phyloP scores from a whole-genome alignment of 2,329 filamentous ascomycete genomes.

The Exophiala sp. region DNA sequence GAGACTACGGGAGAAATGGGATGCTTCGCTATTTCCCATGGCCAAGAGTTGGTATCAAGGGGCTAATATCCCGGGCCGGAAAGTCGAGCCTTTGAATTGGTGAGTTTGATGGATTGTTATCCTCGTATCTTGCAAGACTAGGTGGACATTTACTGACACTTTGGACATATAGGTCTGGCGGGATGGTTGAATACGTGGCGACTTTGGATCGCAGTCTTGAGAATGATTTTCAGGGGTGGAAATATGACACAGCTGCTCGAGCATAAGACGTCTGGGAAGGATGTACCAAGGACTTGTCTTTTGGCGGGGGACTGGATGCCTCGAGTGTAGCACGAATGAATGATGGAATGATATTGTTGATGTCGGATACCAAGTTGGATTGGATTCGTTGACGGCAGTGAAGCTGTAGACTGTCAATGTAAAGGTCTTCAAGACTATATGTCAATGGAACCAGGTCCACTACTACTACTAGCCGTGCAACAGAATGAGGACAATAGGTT shows the following conservation, averaged over 20 bases:
- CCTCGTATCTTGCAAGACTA: not conserved
- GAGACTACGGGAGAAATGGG: slow-evolving; percentile 36
- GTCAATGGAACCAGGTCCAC: too few species aligned
- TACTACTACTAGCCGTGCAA: too few species aligned
- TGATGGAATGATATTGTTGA: too few species aligned
- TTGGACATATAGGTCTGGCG: slow-evolving; percentile 16
- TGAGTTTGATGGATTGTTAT: slow-evolving; percentile 8
- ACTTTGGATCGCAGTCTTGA: slow-evolving; percentile 18
- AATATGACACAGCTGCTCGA: slow-evolving; percentile 9
- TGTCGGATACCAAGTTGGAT: too few species aligned
- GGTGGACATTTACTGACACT: not conserved
- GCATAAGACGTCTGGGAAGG: too few species aligned
- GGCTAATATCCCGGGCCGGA: slow-evolving; percentile 50
- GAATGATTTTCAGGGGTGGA: slow-evolving; percentile 24
- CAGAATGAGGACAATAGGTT: too few species aligned
- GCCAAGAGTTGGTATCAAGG: slow-evolving; percentile 53
- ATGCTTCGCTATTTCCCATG: slow-evolving; percentile 46
- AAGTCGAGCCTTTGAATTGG: slow-evolving; percentile 48
- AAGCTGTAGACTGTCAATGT: too few species aligned
- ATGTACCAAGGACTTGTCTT: too few species aligned
- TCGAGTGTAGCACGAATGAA: too few species aligned
- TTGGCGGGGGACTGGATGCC: too few species aligned
- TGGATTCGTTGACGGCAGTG: too few species aligned
- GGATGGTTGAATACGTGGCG: slow-evolving; percentile 22
- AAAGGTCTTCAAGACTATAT: too few species aligned